Base-by-base conservation (phyloP, 306 rosid genomes). In the Cucumis sativus region DNA sequence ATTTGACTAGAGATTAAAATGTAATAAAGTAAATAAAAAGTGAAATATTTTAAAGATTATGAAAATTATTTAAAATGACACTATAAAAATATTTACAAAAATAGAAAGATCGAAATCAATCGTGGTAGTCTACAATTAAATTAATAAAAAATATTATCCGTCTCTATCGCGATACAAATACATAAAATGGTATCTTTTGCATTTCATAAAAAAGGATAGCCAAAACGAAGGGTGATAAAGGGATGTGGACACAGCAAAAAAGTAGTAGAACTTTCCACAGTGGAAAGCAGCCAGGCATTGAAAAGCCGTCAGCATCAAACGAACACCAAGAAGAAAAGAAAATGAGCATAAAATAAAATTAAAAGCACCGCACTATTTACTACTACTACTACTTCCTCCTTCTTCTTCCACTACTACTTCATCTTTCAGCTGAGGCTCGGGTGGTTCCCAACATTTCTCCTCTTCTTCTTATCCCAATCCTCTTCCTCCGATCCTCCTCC, bases 381-480 rank as follows among this genome's bases (percentile, higher is more conserved):
- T 13, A 47, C 52, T 11, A 60, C 69, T 30, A 60, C 69, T 30
- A 16, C 30, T 20, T 8, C 62, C 37, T 33, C 37, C 37, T 33
- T 0, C 37, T 33, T 33, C 37, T 33, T 33, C 37, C 37, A 33
- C 37, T 33, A 33, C 37, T 59, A 17, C 55, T 21, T 52, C 49
- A 43, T 43, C 49, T 43, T 43, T 1, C 75, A 78, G 80, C 80
- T 81, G 88, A 79, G 80, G 74, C 78, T 79, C 83, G 79, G 81
- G 77, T 80, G 73, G 78, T 80, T 89, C 85, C 72, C 78, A 76
- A 79, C 87, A 79, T 83, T 82, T 85, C 77, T 80, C 75, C 6
- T 43, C 15, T 18, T 47, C 16, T 20, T 25, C 60, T 80, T 82
- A 85, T 89, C 88, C 90, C 92, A 83, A 81, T 82, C 77, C 73